These are phyloP conservation scores for Ceratobasidium sp. DNA, from an alignment of 1,284 basidiomycete species.

Conservation along the genomic window DNA sequence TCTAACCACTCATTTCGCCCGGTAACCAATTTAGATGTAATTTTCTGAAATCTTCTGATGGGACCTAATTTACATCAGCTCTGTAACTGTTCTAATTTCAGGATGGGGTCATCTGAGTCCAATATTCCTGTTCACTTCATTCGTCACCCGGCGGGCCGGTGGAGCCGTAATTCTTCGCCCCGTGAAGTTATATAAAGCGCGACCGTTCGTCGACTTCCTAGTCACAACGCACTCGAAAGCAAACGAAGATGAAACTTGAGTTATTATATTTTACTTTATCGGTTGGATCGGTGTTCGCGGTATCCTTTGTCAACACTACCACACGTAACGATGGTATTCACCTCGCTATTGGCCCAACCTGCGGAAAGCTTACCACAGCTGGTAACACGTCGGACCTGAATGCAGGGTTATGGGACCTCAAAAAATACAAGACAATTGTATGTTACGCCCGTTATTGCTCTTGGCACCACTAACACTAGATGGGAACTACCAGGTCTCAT, in stretches of 20 bases:
- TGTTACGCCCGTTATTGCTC: background rate
- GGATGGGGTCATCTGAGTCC: slow-evolving; percentile 20
- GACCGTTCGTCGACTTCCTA: background rate
- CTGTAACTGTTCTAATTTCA: background rate
- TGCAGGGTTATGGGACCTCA: slow-evolving; percentile 59
- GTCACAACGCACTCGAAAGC: background rate
- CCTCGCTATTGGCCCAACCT: slow-evolving; percentile 46
- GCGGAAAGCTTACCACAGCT: slow-evolving; percentile 35
- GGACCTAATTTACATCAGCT: background rate
- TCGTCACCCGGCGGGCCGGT: slow-evolving; percentile 8
- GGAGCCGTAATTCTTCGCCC: background rate
- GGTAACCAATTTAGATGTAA: too few species aligned
- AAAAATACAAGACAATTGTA: slow-evolving; percentile 62
- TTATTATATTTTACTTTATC: slow-evolving; percentile 2
- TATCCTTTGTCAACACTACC: slow-evolving; percentile 9
- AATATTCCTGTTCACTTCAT: background rate
- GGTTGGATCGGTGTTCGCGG: slow-evolving; percentile 20
- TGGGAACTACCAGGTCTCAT: background rate
- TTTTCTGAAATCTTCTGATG: too few species aligned
- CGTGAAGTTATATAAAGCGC: slow-evolving; percentile 5
- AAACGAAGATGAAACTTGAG: background rate
- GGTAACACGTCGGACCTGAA: slow-evolving; percentile 62
- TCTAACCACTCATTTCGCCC: too few species aligned
- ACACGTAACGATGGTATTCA: slow-evolving; percentile 48
- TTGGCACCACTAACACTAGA: background rate